These are phyloP conservation scores for Mortierella sp. DNA, from an alignment of 371 early-diverging fungal species.

Conservation along the genomic window DNA sequence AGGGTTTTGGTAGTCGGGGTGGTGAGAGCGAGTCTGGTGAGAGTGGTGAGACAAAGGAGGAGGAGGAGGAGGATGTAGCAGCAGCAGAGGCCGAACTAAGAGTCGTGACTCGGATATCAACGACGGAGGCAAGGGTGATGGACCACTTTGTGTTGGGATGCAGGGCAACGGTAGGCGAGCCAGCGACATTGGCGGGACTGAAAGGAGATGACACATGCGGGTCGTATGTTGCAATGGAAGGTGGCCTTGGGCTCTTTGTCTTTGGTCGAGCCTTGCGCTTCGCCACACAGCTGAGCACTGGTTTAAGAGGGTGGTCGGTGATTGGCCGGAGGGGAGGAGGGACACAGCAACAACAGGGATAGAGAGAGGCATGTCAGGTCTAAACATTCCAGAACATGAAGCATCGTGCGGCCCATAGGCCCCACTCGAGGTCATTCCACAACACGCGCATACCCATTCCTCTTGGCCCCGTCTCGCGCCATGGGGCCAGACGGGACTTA, in stretches of 20 bases:
- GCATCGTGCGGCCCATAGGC: too few relatives aligned
- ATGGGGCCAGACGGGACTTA: too few relatives aligned
- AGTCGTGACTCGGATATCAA: slow-evolving; percentile 20
- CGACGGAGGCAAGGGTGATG: slow-evolving; percentile 24
- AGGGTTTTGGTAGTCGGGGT: background rate
- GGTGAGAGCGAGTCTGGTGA: background rate
- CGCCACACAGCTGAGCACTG: slow-evolving; percentile 29
- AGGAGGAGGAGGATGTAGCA: background rate
- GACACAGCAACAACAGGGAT: too few relatives aligned
- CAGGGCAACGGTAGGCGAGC: slow-evolving; percentile 20
- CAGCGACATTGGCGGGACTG: background rate
- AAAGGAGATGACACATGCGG: slow-evolving; percentile 49
- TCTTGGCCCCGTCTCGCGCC: too few relatives aligned
- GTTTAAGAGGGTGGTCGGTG: background rate
- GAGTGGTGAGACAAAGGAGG: background rate
- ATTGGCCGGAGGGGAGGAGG: too few relatives aligned
- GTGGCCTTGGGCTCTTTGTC: slow-evolving; percentile 34
- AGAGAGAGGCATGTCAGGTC: too few relatives aligned
- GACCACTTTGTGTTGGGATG: slow-evolving; percentile 49
- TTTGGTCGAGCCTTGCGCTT: too few relatives aligned
- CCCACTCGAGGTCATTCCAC: too few relatives aligned
- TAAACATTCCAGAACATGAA: too few relatives aligned
- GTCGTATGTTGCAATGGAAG: slow-evolving; percentile 40
- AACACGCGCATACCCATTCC: too few relatives aligned
- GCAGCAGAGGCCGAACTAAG: background rate